A percentile compares a stretch with the other conserved stretches of the same genome.
Conservation (phyloP, 2,329 filamentous ascomycete species). For the Alternaria sp. region DNA sequence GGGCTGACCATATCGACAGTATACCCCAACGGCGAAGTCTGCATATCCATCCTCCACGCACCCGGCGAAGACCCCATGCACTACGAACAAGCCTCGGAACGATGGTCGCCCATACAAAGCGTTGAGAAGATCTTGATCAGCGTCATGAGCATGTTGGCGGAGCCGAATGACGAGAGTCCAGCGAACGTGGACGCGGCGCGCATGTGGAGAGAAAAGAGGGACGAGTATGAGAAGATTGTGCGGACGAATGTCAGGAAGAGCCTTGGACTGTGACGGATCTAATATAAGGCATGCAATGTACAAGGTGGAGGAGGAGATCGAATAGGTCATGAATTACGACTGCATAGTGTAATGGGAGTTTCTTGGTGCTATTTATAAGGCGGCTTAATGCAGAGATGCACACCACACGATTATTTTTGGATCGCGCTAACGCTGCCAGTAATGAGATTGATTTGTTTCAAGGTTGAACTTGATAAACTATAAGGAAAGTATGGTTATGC, state of each 20-base stretch:
- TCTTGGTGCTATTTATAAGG: background rate
- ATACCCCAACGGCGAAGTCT: slow-evolving; percentile 85
- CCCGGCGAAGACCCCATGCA: slow-evolving; percentile 94
- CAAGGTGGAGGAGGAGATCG: background rate
- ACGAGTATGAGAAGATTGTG: slow-evolving; percentile 80
- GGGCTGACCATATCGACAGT: slow-evolving; percentile 57
- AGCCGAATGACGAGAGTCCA: slow-evolving; percentile 93
- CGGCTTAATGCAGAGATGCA: background rate
- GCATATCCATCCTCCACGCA: slow-evolving; percentile 96
- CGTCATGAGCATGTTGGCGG: slow-evolving; percentile 90
- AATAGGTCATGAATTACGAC: slow-evolving; percentile 10
- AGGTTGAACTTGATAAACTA: background rate
- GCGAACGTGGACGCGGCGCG: slow-evolving; percentile 94
- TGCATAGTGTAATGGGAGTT: slow-evolving; percentile 28
- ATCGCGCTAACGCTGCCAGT: background rate
- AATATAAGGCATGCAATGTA: background rate
- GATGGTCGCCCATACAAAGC: slow-evolving; percentile 94
- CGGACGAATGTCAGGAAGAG: slow-evolving; percentile 62
- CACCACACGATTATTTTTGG: background rate
- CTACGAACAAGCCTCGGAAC: slow-evolving; percentile 88
- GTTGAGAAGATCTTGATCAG: slow-evolving; percentile 93
- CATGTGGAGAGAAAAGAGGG: slow-evolving; percentile 81
- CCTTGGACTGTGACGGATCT: slow-evolving; percentile 42
- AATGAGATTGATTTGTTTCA: too few relatives aligned
- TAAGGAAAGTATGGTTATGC: background rate